Base-by-base conservation (phyloP, 1,139 yeast species). In the Yamadazyma sp. region DNA sequence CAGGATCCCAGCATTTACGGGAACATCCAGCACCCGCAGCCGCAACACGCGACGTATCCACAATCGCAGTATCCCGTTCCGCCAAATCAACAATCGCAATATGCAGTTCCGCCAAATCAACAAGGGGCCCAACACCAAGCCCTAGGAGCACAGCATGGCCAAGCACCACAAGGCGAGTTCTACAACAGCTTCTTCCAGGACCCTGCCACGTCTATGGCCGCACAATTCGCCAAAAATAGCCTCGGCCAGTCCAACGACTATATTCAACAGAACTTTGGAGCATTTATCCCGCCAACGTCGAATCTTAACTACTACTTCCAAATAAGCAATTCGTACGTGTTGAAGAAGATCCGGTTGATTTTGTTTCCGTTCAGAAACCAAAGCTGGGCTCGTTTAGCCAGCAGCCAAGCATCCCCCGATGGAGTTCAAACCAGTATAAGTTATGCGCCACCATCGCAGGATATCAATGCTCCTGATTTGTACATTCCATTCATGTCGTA, bases 401-500 rank as follows among this genome's bases (percentile, higher is more conserved):
- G 73, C 52, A 48, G 70, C 56, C 69, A 61, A 30, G 59, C 67
- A 10, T 59, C 59, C 1, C 59, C 53, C 11, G 40, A 41, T 13
- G 36, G 44, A 12, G 43, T 37, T 36, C 38, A 39, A 20, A 24
- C 43, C 7, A 34, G 28, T 22, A 32, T 40, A 10, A 42, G 43
- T 22, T 87, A 73, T 57, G 84, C 86, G 1, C 80, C 86, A 4
- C 95, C 96, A 9, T 61, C 76, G 26, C 85, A 80, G 45, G 98
- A 94, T 58, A 73, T 86, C 44, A 94, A 94, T 57, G 95, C 97
- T 0, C 98, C 98, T 2, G 99, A 94, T 61, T 77, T 92, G 70
- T 94, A 94, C 61, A 87, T 94, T 40, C 99, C 99, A 4, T 65
- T 86, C 47, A 89, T 90, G 96, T 87, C 97, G 2, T 79, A 86